Evolutionary conservation across 2,329 filamentous ascomycete species (phyloP), one percentile per base, ranked within the genome.

Genomic region (Fusarium nisikadoi): DNA sequence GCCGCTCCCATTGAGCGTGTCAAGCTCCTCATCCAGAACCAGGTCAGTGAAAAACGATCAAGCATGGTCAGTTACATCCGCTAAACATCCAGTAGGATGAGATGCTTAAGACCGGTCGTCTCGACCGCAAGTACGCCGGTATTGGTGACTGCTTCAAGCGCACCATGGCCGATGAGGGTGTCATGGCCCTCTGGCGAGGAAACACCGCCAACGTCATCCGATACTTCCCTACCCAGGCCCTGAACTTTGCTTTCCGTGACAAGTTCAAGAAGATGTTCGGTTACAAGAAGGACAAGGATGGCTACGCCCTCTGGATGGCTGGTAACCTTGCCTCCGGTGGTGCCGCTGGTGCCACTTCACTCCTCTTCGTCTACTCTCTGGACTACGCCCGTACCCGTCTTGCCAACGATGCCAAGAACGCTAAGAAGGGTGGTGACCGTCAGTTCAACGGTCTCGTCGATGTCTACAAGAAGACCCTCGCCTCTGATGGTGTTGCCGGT

Each of bases 131-230:
- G 88, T 99, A 98, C 91, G 87, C 88, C 81, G 96, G 96, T 85
- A 98, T 99, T 84, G 82, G 75, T 71, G 96, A 99, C 85, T 98
- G 96, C 91, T 99, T 99, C 93, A 88, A 88, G 82, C 94, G 96
- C 85, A 98, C 96, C 84, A 90, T 90, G 76, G 91, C 91, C 82
- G 89, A 93, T 77, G 96, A 99, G 91, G 96, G 96, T 93, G 87
- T 96, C 81, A 92, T 96, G 86, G 92, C 95, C 77, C 91, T 99
- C 82, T 99, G 96, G 96, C 92, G 96, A 92, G 96, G 96, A 88
- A 99, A 99, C 94, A 99, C 96, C 85, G 96, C 96, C 94, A 99
- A 99, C 93, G 96, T 99, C 87, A 97, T 99, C 91, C 96, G 96
- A 93, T 99, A 99, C 91, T 99, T 99, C 94, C 96, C 96, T 80